A percentile compares a stretch with the other conserved stretches of the same genome.
Conservation (phyloP, 1,284 basidiomycete genomes). For the Ganoderma leucocontextum region DNA sequence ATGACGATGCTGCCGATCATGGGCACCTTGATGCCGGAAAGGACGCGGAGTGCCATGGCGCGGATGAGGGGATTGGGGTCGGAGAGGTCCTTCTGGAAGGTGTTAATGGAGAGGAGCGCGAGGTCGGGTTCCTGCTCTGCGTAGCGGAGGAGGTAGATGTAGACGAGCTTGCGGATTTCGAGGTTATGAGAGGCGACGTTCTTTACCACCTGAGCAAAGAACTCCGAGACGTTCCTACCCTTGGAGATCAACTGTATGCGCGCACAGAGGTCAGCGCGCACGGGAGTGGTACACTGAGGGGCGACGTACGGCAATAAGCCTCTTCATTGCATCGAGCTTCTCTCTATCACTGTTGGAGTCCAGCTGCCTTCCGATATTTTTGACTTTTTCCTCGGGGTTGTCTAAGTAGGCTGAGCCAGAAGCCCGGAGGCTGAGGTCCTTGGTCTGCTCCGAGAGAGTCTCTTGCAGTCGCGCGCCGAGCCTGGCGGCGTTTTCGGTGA, state of each 20-base stretch:
- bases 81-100: conserved; percentile 96
- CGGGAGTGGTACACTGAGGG: conserved; percentile 5
- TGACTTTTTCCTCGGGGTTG: conserved; percentile 73
- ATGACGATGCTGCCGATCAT: conserved; percentile 90
- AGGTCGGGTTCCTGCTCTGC: conserved; percentile 94
- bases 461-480: conserved; percentile 83
- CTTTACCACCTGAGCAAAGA: conserved; percentile 95
- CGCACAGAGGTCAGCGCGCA: neutral
- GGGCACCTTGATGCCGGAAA: conserved; percentile 90
- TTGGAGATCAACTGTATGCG: conserved; percentile 86
- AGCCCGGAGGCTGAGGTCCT: conserved; percentile 70
- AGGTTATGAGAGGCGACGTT: conserved; percentile 91
- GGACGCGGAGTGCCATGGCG: conserved; percentile 93
- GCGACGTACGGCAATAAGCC: conserved; percentile 83
- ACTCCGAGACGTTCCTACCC: conserved; percentile 89
- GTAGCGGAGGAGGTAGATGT: conserved; percentile 95
- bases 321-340: conserved; percentile 93
- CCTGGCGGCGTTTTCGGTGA: conserved; percentile 82
- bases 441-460: conserved; percentile 79
- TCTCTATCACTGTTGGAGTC: conserved; percentile 89
- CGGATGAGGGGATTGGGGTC: conserved; percentile 93
- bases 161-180: conserved; percentile 96
- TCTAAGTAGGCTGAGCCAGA: conserved; percentile 71
- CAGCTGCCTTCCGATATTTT: conserved; percentile 84
- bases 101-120: conserved; percentile 96